phyloP scores from a whole-genome alignment of 2,329 filamentous ascomycete genomes.

The Nectriaceae sp. region DNA sequence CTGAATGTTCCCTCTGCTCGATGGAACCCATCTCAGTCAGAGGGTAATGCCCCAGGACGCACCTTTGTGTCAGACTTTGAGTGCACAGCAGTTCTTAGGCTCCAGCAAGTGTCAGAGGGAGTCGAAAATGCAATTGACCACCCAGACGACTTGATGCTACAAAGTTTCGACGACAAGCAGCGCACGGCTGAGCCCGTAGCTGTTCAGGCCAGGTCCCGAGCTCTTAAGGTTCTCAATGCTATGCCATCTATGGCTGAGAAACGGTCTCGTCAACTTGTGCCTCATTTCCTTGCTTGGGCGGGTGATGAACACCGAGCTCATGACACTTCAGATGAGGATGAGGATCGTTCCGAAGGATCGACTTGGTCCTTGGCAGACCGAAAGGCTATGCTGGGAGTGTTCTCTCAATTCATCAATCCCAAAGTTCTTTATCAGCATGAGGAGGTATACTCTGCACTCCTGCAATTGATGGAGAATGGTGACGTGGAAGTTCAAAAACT shows the following conservation, averaged over 20 bases:
- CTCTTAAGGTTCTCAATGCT: constrained; percentile 74
- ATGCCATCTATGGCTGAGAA: constrained; percentile 82
- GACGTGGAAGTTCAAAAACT: constrained; percentile 87
- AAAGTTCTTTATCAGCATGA: constrained; percentile 76
- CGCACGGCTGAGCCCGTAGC: constrained; percentile 51
- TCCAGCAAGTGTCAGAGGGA: constrained; percentile 54
- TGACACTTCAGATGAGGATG: constrained; percentile 32
- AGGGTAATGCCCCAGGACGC: constrained; percentile 36
- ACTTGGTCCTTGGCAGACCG: constrained; percentile 78
- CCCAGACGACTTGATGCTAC: constrained; percentile 59
- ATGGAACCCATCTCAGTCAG: constrained; percentile 47
- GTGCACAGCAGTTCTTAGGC: constrained; percentile 71
- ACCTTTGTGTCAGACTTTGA: constrained; percentile 72
- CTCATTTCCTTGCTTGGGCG: constrained; percentile 84
- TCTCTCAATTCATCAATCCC: constrained; percentile 85
- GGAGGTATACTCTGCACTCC: constrained; percentile 74
- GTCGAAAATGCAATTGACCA: constrained; percentile 55
- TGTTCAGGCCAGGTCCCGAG: constrained; percentile 69
- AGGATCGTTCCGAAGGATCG: constrained; percentile 35
- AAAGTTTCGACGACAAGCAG: constrained; percentile 67
- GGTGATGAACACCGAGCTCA: constrained; percentile 48
- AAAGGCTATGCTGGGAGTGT: constrained; percentile 78
- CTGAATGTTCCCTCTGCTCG: constrained; percentile 59
- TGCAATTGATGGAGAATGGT: constrained; percentile 80
- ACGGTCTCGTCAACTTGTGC: constrained; percentile 80